phyloP scores from a whole-genome alignment of 2,329 filamentous ascomycete species.

The Aureobasidium melanogenum region DNA sequence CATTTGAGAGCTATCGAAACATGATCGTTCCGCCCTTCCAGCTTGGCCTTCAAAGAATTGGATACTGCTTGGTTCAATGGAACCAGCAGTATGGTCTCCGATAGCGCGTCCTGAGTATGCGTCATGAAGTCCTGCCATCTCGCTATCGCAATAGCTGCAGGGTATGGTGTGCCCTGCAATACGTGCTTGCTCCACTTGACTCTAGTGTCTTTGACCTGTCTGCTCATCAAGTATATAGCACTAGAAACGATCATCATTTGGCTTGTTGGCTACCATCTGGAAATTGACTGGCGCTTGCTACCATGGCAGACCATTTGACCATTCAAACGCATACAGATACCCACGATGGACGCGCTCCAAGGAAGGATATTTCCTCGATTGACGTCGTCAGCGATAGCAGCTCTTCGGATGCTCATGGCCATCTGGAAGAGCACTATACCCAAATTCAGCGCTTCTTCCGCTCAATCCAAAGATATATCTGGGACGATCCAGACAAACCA shows the following conservation, averaged over 20 bases:
- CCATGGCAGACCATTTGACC: not conserved
- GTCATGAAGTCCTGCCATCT: not conserved
- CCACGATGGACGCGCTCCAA: not conserved
- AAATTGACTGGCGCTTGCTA: too few relatives aligned
- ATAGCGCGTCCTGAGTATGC: not conserved
- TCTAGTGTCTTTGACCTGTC: not conserved
- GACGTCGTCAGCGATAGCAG: not conserved
- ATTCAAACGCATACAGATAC: not conserved
- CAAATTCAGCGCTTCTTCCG: not conserved
- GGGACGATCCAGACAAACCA: constrained; percentile 9
- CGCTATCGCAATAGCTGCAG: not conserved
- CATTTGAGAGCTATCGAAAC: too few relatives aligned
- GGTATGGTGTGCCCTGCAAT: not conserved
- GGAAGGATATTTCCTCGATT: not conserved
- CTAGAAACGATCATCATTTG: not conserved
- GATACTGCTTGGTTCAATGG: not conserved
- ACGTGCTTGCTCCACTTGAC: not conserved
- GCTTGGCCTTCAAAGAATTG: not conserved
- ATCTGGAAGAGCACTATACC: not conserved
- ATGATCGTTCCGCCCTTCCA: not conserved
- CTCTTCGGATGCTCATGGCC: not conserved
- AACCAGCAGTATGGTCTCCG: not conserved
- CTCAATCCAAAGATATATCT: constrained; percentile 7
- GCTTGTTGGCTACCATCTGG: too few relatives aligned
- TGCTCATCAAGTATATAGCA: not conserved